A percentile compares a stretch with the other conserved stretches of the same genome.
Evolutionary conservation across 2,329 filamentous ascomycete species (phyloP).

Genomic region (Penicillium sp.): DNA sequence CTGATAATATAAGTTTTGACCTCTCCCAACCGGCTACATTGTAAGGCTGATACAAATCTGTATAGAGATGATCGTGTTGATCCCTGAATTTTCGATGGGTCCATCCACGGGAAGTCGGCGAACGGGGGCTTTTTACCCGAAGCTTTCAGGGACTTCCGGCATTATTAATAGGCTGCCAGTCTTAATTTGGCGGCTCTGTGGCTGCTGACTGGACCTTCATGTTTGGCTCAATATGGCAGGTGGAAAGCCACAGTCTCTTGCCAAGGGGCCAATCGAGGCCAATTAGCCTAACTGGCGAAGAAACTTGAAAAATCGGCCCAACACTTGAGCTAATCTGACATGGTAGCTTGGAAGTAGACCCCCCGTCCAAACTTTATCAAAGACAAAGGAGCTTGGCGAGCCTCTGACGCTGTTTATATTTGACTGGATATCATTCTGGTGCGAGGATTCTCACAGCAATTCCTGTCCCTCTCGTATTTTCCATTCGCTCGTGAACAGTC

Average conservation of each 20-base stretch:
- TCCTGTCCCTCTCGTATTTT: neutral
- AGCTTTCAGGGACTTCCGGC: neutral
- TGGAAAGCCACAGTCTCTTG: neutral
- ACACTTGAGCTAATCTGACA: neutral
- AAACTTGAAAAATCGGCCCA: neutral
- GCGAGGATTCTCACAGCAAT: no score
- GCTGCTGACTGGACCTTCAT: neutral
- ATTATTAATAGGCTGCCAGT: neutral
- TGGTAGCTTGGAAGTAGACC: neutral
- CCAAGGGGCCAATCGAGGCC: neutral
- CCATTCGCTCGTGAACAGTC: neutral
- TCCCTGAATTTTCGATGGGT: neutral
- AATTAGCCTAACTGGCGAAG: no score
- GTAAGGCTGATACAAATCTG: no score
- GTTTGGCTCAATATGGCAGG: neutral
- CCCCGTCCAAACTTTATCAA: neutral
- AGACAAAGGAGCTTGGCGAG: neutral
- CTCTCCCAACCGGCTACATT: no score
- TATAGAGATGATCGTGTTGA: conserved; percentile 1
- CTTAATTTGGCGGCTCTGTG: neutral
- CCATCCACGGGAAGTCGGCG: no score
- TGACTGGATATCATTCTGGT: no score
- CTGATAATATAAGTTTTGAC: no score
- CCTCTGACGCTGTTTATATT: neutral
- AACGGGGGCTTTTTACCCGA: neutral